Conservation (phyloP, 345 rosid species). For the Heritiera fomes region DNA sequence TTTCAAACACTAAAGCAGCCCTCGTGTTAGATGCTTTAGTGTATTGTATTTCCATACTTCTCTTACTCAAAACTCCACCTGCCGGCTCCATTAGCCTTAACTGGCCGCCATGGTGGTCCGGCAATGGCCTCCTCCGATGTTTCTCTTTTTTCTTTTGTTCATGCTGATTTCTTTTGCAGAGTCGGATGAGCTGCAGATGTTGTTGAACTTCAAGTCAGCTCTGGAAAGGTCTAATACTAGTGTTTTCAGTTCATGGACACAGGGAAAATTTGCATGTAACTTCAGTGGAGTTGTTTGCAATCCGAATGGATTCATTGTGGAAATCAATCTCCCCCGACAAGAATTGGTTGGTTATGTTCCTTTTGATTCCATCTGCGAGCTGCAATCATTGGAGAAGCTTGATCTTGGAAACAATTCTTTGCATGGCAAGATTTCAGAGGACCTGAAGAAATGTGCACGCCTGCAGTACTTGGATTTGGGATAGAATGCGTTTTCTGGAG, state of each 20-base stretch:
- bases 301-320: constrained; percentile 42
- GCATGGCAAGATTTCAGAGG: constrained; percentile 39
- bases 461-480: constrained; percentile 63
- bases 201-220: constrained; percentile 48
- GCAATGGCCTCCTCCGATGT: constrained; percentile 7
- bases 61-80: background rate
- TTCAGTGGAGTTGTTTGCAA: constrained; percentile 63
- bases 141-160: constrained; percentile 30
- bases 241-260: constrained; percentile 57
- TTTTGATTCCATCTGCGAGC: constrained; percentile 52
- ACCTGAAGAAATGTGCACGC: constrained; percentile 46
- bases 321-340: constrained; percentile 54
- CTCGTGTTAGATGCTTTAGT: constrained; percentile 22
- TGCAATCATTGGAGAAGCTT: constrained; percentile 52
- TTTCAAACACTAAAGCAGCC: constrained; percentile 31
- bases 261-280: constrained; percentile 33
- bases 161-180: constrained; percentile 20
- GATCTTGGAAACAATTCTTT: constrained; percentile 52
- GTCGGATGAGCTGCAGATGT: constrained; percentile 40
- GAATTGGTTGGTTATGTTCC: constrained; percentile 50
- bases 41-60: constrained; percentile 22
- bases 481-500: constrained; percentile 54
- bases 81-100: background rate
- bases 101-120: constrained; percentile 34
- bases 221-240: constrained; percentile 34